Evolutionary conservation across 257 asterid species (phyloP), one percentile per base, ranked within the genome.

Genomic region (Petunia secreta): DNA sequence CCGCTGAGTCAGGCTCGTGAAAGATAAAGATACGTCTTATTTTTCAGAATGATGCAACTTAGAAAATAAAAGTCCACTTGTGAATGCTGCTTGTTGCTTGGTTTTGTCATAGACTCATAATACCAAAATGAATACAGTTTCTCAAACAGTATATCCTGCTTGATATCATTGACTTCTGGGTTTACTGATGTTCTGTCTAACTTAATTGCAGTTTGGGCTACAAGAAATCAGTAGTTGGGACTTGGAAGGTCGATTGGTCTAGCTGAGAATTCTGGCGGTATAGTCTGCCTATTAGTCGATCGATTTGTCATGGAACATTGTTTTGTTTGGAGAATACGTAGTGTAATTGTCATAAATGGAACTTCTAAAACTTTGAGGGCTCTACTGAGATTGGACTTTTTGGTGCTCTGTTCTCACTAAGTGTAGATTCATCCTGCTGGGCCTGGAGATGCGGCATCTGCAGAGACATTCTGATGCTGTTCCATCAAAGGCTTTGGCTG

Each of bases 141-240:
- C 60, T 71, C n/a, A 39, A 5, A 69, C 44, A 25, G 4, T 69
- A 46, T 46, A 69, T 6, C 40, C 43, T 46, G 34, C n/a, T 69
- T 71, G 60, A 25, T 71, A 25, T 71, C 25, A 10, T 25, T 34
- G 43, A 48, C 6, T 46, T 71, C 60, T 71, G 43, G 16, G 36
- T 48, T 71, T 71, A 71, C 62, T 50, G 77, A 71, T 71, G 44
- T 46, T 10, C 77, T 71, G 62, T 71, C 44, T 50, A 25, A 71
- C 62, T 25, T 48, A 55, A 55, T 71, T 71, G 62, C 77, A 71
- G 77, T 71, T 40, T 71, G n/a, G 13, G 77, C 60, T 71, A 71
- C 62, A 71, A 53, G n/a, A 71, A 48, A 71, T 50, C 77, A 5
- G 62, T 48, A 34, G 43, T 50, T 71, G 62, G 62, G 25, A 34